Base-by-base conservation (phyloP, 208 protist genomes). In the Leishmania guyanensis region DNA sequence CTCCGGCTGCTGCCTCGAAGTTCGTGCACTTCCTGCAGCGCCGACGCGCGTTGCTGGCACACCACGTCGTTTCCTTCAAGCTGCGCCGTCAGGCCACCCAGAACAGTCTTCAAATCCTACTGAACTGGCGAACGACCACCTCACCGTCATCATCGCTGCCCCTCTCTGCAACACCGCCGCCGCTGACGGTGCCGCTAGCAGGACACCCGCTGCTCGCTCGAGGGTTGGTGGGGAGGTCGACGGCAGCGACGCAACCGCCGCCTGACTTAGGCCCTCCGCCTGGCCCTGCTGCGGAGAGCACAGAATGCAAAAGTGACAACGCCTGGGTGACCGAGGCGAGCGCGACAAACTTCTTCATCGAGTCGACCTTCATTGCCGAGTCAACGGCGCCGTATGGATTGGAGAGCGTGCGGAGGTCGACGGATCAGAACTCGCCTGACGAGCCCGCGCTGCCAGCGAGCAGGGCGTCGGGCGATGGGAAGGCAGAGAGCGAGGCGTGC, bases 301-400 rank as follows among this genome's bases (percentile, higher is more conserved):
- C 16, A 2, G 16, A 12, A 2, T 16, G n/a, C 22, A n/a, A 9
- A 8, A 4, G 29, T 20, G n/a, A 36, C 26, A 48, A 60, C 4
- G 48, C 48, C 36, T 86, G 82, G 82, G 82, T 82, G 43, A 68
- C 72, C 2, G 82, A 86, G 73, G 73, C 82, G 66, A 86, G 82
- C 58, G 78, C 71, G 26, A 64, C 82, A 0, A 53, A 86, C 54
- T 79, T 86, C 29, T 86, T 86, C 43, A 46, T 80, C 3, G 82
- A 86, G 51, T 86, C 82, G 4, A 86, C 82, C 1, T 86, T 86
- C 51, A 86, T 86, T 48, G 73, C 82, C 3, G 82, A 86, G 66
- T 86, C 82, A 2, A 71, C 78, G 22, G 20, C 51, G 33, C 78
- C 82, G 22, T 82, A 75, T 29, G 72, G 74, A 3, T 3, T 80